Evolutionary conservation across 1,284 basidiomycete species (phyloP).

Genomic region (Entoloma clypeatum): DNA sequence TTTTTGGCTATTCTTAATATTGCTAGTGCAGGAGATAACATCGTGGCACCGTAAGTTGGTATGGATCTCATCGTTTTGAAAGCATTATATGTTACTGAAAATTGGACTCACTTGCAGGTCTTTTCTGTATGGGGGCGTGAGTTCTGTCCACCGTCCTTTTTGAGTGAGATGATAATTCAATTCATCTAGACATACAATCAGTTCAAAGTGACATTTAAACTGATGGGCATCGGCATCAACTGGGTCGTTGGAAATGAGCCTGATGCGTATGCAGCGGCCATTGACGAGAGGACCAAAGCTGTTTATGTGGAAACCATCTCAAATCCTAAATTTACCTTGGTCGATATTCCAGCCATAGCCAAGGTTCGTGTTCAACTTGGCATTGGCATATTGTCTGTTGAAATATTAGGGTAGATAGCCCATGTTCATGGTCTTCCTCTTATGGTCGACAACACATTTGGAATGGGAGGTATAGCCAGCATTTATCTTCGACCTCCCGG

Average conservation of each 20-base stretch:
- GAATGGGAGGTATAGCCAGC: constrained; percentile 68
- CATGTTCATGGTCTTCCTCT: constrained; percentile 75
- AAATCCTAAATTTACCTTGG: constrained; percentile 81
- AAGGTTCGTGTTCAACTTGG: constrained; percentile 42
- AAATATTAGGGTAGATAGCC: constrained; percentile 42
- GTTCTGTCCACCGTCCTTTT: constrained; percentile 18
- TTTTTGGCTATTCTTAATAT: constrained; percentile 69
- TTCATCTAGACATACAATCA: constrained; percentile 75
- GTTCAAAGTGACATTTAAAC: constrained; percentile 83
- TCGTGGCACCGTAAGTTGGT: constrained; percentile 67
- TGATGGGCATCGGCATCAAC: constrained; percentile 76
- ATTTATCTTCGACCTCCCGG: too few species aligned
- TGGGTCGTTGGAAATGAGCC: constrained; percentile 69
- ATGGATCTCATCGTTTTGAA: not conserved
- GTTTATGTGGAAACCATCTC: constrained; percentile 84
- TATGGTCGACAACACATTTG: constrained; percentile 90
- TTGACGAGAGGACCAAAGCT: constrained; percentile 75
- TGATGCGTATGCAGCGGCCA: constrained; percentile 66
- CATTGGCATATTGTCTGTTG: constrained; percentile 1
- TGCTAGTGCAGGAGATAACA: constrained; percentile 69
- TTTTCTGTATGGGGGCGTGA: constrained; percentile 65
- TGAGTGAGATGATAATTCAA: not conserved
- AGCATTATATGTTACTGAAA: constrained; percentile 1
- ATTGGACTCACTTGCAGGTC: constrained; percentile 41
- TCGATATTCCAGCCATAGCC: constrained; percentile 69